Conservation (phyloP, 1,284 basidiomycete species). For the Rhodotorula glutinis region DNA sequence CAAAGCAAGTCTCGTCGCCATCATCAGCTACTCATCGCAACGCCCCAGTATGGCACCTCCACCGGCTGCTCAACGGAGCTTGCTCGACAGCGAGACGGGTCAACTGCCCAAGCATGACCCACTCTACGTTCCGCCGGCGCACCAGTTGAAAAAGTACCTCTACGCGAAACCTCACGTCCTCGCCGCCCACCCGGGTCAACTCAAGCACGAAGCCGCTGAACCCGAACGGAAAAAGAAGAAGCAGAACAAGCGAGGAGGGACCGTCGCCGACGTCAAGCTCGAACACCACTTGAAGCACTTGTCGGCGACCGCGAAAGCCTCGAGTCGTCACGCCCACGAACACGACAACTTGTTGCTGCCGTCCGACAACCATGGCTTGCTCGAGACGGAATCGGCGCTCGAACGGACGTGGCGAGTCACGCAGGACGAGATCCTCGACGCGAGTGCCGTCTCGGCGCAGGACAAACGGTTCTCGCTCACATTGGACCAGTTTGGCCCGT, state of each 20-base stretch:
- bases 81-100: constrained; percentile 43
- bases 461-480: constrained; percentile 74
- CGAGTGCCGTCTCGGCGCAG: constrained; percentile 57
- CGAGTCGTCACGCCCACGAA: constrained; percentile 25
- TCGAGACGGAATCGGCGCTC: constrained; percentile 70
- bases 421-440: constrained; percentile 67
- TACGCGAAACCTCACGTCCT: constrained; percentile 54
- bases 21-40: no score
- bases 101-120: constrained; percentile 26
- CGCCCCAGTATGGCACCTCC: no score
- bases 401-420: constrained; percentile 86
- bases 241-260: neutral
- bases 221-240: constrained; percentile 41
- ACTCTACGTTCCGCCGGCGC: constrained; percentile 30
- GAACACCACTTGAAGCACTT: constrained; percentile 34
- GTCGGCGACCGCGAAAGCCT: constrained; percentile 24
- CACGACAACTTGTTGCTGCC: constrained; percentile 54
- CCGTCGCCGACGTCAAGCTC: constrained; percentile 41
- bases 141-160: constrained; percentile 37
- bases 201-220: constrained; percentile 48
- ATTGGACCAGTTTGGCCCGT: constrained; percentile 77
- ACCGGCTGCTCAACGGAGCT: constrained; percentile 2
- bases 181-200: constrained; percentile 1
- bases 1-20: no score
- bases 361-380: constrained; percentile 55